Percentiles rank a stretch among this genome's conserved stretches.
These are phyloP conservation scores for Malassezia yamatoensis DNA, from an alignment of 1,284 basidiomycete genomes.

Conservation along the genomic window DNA sequence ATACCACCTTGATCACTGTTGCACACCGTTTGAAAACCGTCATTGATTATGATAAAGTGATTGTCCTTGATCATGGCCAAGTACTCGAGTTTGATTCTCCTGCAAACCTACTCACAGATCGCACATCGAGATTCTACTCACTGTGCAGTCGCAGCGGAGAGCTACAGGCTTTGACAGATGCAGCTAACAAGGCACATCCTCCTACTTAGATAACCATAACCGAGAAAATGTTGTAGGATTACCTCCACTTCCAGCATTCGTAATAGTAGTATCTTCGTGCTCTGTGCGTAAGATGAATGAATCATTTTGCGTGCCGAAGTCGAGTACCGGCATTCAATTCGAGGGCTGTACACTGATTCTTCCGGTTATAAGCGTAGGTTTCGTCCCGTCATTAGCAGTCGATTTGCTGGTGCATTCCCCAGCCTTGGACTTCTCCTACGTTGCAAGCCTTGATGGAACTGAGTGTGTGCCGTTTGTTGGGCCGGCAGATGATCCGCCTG, in stretches of 20 bases:
- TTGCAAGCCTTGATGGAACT: constrained; percentile 24
- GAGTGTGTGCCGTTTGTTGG: constrained; percentile 34
- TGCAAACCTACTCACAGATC: constrained; percentile 52
- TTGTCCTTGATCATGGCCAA: constrained; percentile 53
- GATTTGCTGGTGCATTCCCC: constrained; percentile 31
- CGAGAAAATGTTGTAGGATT: not conserved
- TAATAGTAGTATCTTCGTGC: no score
- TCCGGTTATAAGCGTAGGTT: constrained; percentile 34
- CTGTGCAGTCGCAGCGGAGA: constrained; percentile 40
- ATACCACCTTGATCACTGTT: constrained; percentile 53
- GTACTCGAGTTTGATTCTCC: constrained; percentile 73
- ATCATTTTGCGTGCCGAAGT: not conserved
- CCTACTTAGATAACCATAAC: constrained; percentile 9
- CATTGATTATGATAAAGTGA: constrained; percentile 54
- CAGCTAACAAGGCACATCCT: constrained; percentile 9
- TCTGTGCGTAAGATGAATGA: not conserved
- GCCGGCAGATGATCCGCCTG: constrained; percentile 18
- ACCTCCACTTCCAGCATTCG: not conserved
- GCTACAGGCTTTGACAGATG: constrained; percentile 17
- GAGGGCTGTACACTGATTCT: constrained; percentile 27
- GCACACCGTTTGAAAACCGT: constrained; percentile 62
- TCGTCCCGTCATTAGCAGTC: constrained; percentile 32
- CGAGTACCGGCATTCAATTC: constrained; percentile 2
- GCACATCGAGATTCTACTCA: constrained; percentile 25
- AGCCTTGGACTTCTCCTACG: constrained; percentile 18